Conservation (phyloP, 371 early-diverging fungal species). For the Mucor indicus region DNA sequence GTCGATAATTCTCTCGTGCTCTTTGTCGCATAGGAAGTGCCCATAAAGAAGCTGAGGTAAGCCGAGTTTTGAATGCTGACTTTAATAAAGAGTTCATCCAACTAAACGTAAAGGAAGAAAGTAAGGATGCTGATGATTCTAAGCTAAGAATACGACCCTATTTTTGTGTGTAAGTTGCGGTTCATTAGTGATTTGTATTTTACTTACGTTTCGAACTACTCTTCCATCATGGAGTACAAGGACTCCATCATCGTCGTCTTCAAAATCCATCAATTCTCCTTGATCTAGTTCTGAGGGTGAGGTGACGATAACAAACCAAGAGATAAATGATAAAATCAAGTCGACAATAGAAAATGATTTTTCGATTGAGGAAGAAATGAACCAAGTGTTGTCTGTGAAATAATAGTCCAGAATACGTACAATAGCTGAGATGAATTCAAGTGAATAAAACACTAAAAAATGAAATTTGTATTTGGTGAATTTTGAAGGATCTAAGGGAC, state of each 20-base stretch:
- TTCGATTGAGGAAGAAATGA: constrained; percentile 39
- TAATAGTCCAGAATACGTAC: constrained; percentile 47
- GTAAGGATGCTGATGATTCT: constrained; percentile 60
- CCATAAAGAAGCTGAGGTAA: constrained; percentile 68
- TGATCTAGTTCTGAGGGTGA: constrained; percentile 47
- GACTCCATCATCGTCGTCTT: constrained; percentile 42
- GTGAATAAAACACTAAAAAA: constrained; percentile 45
- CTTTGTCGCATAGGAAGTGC: constrained; percentile 52
- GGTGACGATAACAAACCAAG: constrained; percentile 44
- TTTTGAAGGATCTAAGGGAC: constrained; percentile 49
- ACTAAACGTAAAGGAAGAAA: constrained; percentile 65
- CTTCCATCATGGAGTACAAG: constrained; percentile 43
- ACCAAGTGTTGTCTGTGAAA: constrained; percentile 30
- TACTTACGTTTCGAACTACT: constrained; percentile 43
- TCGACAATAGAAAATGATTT: constrained; percentile 41
- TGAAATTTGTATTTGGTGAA: constrained; percentile 55
- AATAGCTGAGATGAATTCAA: constrained; percentile 42
- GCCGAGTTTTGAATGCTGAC: constrained; percentile 52
- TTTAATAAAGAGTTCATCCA: constrained; percentile 77
- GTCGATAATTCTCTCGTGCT: constrained; percentile 38
- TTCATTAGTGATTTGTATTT: no score
- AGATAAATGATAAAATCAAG: constrained; percentile 31
- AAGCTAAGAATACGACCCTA: constrained; percentile 55
- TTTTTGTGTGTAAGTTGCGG: no score
- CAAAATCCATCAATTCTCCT: constrained; percentile 40